Percentiles rank a stretch among this genome's conserved stretches.
Evolutionary conservation across 768 basidiomycete genomes (phyloP).

Genomic region (Pulveroboletus sp.): DNA sequence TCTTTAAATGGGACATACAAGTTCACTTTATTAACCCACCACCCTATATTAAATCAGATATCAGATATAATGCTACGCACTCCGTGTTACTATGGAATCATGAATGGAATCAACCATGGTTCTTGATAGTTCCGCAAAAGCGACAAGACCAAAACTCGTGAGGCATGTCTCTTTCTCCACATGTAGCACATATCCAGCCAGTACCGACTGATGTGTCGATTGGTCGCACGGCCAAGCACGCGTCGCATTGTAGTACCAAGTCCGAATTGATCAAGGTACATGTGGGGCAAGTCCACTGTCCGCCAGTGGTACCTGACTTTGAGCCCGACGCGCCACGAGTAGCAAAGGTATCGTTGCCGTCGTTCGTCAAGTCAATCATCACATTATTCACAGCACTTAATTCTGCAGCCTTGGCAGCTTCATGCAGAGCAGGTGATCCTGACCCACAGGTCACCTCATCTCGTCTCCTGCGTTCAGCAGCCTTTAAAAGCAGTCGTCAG

Average conservation of each 20-base stretch:
- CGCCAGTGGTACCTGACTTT: constrained; percentile 16
- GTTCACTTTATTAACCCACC: no score
- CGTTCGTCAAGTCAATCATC: constrained; percentile 52
- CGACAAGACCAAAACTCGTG: constrained; percentile 74
- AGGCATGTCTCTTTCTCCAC: constrained; percentile 60
- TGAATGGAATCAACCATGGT: constrained; percentile 17
- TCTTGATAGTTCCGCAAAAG: constrained; percentile 69
- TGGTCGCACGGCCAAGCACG: constrained; percentile 48
- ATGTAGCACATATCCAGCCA: constrained; percentile 71
- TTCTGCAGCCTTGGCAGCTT: constrained; percentile 67
- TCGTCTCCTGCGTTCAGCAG: constrained; percentile 73
- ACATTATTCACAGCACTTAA: constrained; percentile 61
- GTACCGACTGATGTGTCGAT: constrained; percentile 34
- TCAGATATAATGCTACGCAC: constrained; percentile 1
- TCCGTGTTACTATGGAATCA: no score
- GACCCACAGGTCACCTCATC: constrained; percentile 79
- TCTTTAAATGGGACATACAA: no score
- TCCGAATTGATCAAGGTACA: constrained; percentile 70
- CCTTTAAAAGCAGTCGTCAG: constrained; percentile 43
- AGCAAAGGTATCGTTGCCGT: constrained; percentile 17
- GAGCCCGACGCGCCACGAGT: constrained; percentile 27
- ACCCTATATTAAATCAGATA: no score
- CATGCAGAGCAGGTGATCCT: constrained; percentile 51
- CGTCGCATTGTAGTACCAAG: constrained; percentile 53
- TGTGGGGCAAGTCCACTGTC: constrained; percentile 49